These are phyloP conservation scores for Puccinia novopanici DNA, from an alignment of 1,284 basidiomycete genomes.

Conservation along the genomic window DNA sequence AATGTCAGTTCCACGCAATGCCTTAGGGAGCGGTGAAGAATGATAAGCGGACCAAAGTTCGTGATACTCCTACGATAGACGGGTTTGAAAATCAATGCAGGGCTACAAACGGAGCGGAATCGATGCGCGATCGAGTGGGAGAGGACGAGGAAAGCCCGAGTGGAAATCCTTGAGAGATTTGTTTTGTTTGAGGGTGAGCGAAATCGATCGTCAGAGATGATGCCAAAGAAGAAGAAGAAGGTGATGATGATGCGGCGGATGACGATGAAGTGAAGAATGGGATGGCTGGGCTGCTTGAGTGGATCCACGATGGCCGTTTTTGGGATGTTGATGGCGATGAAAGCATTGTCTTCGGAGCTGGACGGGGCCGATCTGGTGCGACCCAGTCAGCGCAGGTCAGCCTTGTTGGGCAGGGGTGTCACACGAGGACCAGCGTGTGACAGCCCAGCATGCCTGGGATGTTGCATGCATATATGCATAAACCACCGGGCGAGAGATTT, in stretches of 20 bases:
- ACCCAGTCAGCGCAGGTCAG: too few species aligned
- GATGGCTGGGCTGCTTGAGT: background rate
- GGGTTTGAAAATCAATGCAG: conserved; percentile 1
- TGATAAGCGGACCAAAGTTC: background rate
- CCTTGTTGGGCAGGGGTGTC: too few species aligned
- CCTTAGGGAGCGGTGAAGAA: background rate
- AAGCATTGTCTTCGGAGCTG: background rate
- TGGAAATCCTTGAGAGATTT: background rate
- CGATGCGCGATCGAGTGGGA: background rate
- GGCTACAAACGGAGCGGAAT: background rate
- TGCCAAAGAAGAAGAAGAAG: too few species aligned
- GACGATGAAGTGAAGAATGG: background rate
- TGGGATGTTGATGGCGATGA: background rate
- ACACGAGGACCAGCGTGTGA: background rate
- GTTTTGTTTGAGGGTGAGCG: background rate
- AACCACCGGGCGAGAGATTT: background rate
- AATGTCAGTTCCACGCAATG: background rate
- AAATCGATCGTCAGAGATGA: background rate
- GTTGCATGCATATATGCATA: conserved; percentile 3
- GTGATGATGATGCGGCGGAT: too few species aligned
- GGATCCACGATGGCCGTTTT: background rate
- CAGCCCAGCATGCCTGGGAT: background rate
- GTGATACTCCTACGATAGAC: background rate
- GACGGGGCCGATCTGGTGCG: too few species aligned
- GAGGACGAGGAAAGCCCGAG: background rate